These are phyloP conservation scores for Gracilaria gracilis DNA, from an alignment of 23 red algal genomes.

Conservation along the genomic window DNA sequence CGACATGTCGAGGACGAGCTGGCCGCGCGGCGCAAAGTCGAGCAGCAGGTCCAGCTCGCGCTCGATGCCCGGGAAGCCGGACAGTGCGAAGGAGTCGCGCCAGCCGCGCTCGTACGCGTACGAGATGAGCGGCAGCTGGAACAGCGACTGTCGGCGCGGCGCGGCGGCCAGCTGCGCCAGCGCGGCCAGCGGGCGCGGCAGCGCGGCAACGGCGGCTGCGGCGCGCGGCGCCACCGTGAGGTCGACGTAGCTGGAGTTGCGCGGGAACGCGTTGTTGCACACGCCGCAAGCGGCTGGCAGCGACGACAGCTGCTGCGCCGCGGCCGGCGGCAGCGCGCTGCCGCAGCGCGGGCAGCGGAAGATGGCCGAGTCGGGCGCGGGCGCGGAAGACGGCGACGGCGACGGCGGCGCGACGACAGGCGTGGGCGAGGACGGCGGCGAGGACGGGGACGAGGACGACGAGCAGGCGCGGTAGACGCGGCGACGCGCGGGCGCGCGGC, in stretches of 20 bases:
- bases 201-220: neutral
- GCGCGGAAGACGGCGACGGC: neutral
- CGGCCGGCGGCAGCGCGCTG: neutral
- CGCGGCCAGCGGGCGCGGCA: neutral
- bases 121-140: conserved; percentile 77
- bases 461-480: neutral
- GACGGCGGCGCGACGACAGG: too few relatives aligned
- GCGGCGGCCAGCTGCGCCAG: neutral
- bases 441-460: neutral
- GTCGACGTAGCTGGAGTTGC: neutral
- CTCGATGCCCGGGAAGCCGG: conserved; percentile 85
- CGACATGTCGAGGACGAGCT: conserved; percentile 71
- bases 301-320: neutral
- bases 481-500: neutral
- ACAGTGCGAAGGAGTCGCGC: conserved; percentile 73
- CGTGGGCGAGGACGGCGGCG: too few relatives aligned
- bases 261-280: conserved; percentile 17
- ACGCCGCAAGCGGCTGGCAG: neutral
- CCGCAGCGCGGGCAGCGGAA: conserved; percentile 17
- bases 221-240: neutral
- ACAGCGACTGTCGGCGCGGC: conserved; percentile 64
- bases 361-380: neutral
- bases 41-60: conserved; percentile 58
- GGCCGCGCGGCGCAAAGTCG: conserved; percentile 37
- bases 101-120: conserved; percentile 97